Evolutionary conservation across 768 basidiomycete genomes (phyloP), one percentile per base, ranked within the genome.

Genomic region (Tylopilus felleus): DNA sequence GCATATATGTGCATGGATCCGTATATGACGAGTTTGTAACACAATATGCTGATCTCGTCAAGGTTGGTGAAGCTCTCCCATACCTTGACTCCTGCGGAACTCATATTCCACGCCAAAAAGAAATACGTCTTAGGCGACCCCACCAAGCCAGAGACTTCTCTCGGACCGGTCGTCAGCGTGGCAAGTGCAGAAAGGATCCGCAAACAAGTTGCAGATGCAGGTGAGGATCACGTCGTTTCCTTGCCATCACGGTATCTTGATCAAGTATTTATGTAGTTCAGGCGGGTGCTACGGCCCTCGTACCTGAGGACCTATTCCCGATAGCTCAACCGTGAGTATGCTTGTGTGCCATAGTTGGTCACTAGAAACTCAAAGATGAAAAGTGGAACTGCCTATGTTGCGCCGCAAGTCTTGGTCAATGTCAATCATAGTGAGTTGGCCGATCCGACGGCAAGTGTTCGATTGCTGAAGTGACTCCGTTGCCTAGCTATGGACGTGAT

Each of bases 81-180:
- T 21, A 0, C 19, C 16, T 17, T 29, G 33, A 45, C 38, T 38
- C 10, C 27, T 1, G 23, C 17, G 23, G 23, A 38, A 21, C 47
- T 55, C 45, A 57, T 17, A 5, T 21, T 28, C 12, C 8, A 13
- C 19, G 0, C 8, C 22, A 8, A 49, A 61, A 36, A 93, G 91
- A 75, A 72, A 54, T 97, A 93, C 72, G 84, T 81, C 57, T 83
- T 99, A 14, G 94, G 90, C 3, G 92, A 98, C 64, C 96, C 97
- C 0, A 88, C 85, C 0, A 69, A 79, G 33, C 69, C 78, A 10
- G 79, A 82, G 13, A 91, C 86, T 1, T 93, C 86, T 41, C 79
- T 99, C 14, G 97, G 97, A 0, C 97, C 97, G 1, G 97, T 99
- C 12, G 85, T 98, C 60, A 93, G 89, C 57, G 69, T 94, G 8